Percentiles rank a stretch among this genome's conserved stretches.
Conservation (phyloP, 2,329 filamentous ascomycete genomes). For the Huntiella omanensis region DNA sequence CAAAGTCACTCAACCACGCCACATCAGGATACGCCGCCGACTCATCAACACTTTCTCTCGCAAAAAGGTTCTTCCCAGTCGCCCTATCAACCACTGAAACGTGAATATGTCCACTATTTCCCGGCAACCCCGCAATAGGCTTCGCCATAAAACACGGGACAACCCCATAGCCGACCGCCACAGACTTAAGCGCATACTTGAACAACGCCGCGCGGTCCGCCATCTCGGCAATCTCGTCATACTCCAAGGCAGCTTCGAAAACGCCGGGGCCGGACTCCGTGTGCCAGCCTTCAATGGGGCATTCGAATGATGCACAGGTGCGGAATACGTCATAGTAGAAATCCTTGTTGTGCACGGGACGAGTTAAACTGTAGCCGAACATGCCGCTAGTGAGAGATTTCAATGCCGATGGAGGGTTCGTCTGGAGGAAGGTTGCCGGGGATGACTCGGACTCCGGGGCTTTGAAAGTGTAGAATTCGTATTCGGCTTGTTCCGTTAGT, state of each 20-base stretch:
- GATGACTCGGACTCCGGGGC: conserved; percentile 44
- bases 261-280: conserved; percentile 88
- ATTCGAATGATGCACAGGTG: conserved; percentile 56
- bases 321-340: conserved; percentile 84
- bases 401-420: conserved; percentile 54
- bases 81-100: conserved; percentile 64
- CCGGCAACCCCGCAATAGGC: conserved; percentile 72
- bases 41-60: conserved; percentile 51
- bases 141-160: conserved; percentile 99
- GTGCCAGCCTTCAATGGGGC: conserved; percentile 84
- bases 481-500: conserved; percentile 45
- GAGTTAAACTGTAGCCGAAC: conserved; percentile 84
- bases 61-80: conserved; percentile 68
- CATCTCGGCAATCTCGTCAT: conserved; percentile 72
- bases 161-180: conserved; percentile 73
- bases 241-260: conserved; percentile 87
- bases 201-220: conserved; percentile 82
- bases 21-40: conserved; percentile 58
- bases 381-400: conserved; percentile 77
- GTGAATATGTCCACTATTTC: conserved; percentile 93
- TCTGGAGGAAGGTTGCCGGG: conserved; percentile 53
- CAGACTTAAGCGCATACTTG: conserved; percentile 77
- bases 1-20: conserved; percentile 64
- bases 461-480: conserved; percentile 86
- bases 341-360: conserved; percentile 75